Evolutionary conservation across 2,329 filamentous ascomycete species (phyloP), one percentile per base, ranked within the genome.

Genomic region (Ilyonectria destructans): DNA sequence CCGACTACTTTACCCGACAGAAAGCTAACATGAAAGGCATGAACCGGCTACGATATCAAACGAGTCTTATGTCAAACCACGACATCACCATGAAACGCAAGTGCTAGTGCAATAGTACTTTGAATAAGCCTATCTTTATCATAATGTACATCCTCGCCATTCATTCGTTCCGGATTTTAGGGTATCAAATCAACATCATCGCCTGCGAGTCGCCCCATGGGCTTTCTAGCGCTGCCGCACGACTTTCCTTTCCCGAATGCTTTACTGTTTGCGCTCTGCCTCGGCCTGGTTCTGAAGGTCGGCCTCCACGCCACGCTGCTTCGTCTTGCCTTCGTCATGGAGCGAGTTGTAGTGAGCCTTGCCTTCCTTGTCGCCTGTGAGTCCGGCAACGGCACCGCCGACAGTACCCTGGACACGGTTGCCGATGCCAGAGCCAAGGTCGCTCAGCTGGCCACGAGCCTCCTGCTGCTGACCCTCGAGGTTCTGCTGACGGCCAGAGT

Each of bases 311-410:
- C 94, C 93, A 21, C 94, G 89, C 87, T 97, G 93, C 77, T 89
- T 87, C 21, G 92, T 93, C 90, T 96, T 97, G 71, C 95, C 95
- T 71, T 89, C 83, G 75, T 96, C 94, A 77, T 96, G 94, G 81
- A 92, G 84, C 73, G 86, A 80, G 80, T 93, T 85, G 77, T 90
- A 92, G 79, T 90, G 88, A 55, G 85, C 80, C 85, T 95, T 86
- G 67, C 89, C 89, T 31, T 84, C 81, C 55, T 85, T 84, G 79
- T 97, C 91, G 19, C 95, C 95, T 2, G 90, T 93, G 15, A 97
- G 62, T 29, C 89, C 88, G n/a, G 94, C 89, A 33, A 93, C 86
- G 1, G 92, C 90, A 45, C 89, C 86, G 1, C 94, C 94, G 5
- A 97, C 74, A 1, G 91, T 85, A 12, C 95, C 95, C 51, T 89